Conservation (phyloP, 306 rosid genomes). For the Rubus idaeus region DNA sequence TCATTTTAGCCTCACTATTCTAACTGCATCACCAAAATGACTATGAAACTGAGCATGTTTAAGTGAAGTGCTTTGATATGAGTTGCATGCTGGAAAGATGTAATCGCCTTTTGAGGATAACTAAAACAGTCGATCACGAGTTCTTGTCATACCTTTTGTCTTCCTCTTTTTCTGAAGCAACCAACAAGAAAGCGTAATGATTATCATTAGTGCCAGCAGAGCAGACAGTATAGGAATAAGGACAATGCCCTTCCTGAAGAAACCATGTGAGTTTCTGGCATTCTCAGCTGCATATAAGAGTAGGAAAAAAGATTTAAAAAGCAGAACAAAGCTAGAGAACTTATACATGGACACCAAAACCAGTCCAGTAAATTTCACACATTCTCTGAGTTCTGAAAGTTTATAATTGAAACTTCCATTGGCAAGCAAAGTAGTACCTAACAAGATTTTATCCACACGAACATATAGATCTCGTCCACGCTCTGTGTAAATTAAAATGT, state of each 20-base stretch:
- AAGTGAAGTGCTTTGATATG: too few relatives aligned
- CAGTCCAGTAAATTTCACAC: too few relatives aligned
- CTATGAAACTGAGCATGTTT: too few relatives aligned
- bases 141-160: conserved; percentile 10
- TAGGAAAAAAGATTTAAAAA: background rate
- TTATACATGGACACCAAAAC: too few relatives aligned
- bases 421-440: conserved; percentile 23
- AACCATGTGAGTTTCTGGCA: background rate
- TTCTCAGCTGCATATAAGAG: conserved; percentile 7
- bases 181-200: conserved; percentile 5
- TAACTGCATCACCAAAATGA: too few relatives aligned
- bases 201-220: background rate
- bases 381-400: too few relatives aligned
- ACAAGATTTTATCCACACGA: conserved; percentile 36
- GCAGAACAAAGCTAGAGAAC: background rate
- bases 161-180: background rate
- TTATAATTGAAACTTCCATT: background rate
- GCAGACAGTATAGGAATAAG: background rate
- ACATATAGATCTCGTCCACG: conserved; percentile 42
- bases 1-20: too few relatives aligned
- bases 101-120: too few relatives aligned
- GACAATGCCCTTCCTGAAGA: background rate
- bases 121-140: background rate
- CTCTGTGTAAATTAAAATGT: conserved; percentile 27
- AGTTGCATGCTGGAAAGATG: too few relatives aligned